phyloP scores from a whole-genome alignment of 2,329 filamentous ascomycete species.

The Gyromitra esculenta region DNA sequence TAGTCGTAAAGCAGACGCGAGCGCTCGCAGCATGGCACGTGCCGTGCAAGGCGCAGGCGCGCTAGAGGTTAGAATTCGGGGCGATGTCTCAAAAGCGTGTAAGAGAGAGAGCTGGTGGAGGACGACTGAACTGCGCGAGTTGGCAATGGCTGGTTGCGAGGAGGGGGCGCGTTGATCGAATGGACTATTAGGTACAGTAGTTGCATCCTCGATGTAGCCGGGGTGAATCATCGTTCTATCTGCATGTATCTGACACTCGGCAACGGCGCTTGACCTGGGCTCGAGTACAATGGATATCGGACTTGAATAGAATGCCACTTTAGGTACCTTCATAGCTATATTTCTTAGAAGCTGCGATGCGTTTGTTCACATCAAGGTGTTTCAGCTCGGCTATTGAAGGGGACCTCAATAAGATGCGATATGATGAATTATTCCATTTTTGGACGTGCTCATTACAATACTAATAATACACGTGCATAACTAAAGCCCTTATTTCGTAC shows the following conservation, averaged over 20 bases:
- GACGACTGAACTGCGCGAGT: neutral
- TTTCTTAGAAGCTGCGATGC: neutral
- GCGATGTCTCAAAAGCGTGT: neutral
- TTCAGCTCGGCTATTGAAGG: neutral
- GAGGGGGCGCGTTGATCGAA: conserved; percentile 9
- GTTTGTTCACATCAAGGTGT: neutral
- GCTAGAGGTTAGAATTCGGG: conserved; percentile 1
- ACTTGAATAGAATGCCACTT: neutral
- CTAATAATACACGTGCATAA: conserved; percentile 7
- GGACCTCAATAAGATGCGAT: neutral
- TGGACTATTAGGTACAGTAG: neutral
- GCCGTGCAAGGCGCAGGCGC: conserved; percentile 1
- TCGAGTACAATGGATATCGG: neutral
- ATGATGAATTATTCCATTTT: neutral
- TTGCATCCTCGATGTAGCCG: neutral
- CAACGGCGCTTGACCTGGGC: neutral
- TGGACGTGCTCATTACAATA: neutral
- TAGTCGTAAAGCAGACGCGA: conserved; percentile 17
- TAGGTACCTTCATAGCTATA: neutral
- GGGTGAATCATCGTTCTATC: neutral
- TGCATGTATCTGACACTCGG: neutral
- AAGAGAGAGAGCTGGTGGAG: neutral
- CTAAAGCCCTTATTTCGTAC: neutral
- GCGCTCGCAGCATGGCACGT: conserved; percentile 15
- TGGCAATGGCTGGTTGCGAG: conserved; percentile 19